Percentiles rank a stretch among this genome's conserved stretches.
Conservation (phyloP, 73 alveolate genomes). For the Stentor coeruleus region DNA sequence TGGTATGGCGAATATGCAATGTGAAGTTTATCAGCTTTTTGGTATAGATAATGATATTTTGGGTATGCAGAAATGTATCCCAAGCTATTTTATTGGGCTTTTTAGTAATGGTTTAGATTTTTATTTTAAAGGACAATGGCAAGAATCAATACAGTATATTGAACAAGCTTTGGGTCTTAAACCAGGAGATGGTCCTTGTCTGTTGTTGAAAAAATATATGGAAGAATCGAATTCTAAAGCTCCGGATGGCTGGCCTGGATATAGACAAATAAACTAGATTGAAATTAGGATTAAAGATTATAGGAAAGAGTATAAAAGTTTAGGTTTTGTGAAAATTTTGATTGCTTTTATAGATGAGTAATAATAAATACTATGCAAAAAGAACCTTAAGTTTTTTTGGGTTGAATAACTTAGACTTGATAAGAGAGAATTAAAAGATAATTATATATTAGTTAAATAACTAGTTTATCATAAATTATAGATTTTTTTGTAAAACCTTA, state of each 20-base stretch:
- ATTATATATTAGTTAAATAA: too few relatives aligned
- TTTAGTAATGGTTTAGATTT: slow-evolving; percentile 54
- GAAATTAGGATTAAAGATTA: too few relatives aligned
- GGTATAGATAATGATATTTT: slow-evolving; percentile 59
- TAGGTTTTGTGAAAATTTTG: too few relatives aligned
- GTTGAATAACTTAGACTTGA: too few relatives aligned
- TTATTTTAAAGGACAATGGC: slow-evolving; percentile 65
- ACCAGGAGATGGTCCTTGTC: slow-evolving; percentile 18
- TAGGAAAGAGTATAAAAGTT: too few relatives aligned
- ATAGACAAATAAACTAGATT: neutral
- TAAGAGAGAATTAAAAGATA: too few relatives aligned
- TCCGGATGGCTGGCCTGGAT: slow-evolving; percentile 32
- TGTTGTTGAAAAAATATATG: neutral
- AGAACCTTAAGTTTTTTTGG: too few relatives aligned
- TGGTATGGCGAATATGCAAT: slow-evolving; percentile 40
- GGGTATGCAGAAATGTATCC: slow-evolving; percentile 41
- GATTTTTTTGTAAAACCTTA: too few relatives aligned
- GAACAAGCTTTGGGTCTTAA: neutral
- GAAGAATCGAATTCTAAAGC: neutral
- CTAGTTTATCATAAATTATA: too few relatives aligned
- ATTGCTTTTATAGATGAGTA: too few relatives aligned
- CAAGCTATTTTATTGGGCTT: slow-evolving; percentile 41
- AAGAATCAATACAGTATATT: slow-evolving; percentile 37
- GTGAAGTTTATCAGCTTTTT: slow-evolving; percentile 60
- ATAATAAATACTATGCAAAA: too few relatives aligned